Conservation (phyloP, 2,329 filamentous ascomycete species). For the Tolypocladium guangdongense region DNA sequence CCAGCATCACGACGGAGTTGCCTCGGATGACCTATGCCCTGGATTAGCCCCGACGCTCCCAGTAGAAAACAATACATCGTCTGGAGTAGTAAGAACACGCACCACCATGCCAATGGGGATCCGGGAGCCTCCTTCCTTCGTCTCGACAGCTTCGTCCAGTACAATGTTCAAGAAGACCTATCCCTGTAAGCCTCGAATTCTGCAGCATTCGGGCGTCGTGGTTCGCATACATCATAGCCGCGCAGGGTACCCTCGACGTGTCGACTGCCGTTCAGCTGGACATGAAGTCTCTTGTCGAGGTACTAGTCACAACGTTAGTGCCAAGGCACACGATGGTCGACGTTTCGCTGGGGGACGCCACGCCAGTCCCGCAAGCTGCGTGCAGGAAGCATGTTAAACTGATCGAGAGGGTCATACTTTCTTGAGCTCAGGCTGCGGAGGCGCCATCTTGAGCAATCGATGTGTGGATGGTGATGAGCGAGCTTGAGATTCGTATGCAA, state of each 20-base stretch:
- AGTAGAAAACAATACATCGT: neutral
- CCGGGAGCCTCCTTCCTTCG: constrained; percentile 87
- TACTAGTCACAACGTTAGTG: constrained; percentile 50
- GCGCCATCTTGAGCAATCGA: constrained; percentile 64
- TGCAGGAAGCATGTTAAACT: neutral
- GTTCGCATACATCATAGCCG: constrained; percentile 75
- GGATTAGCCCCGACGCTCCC: neutral
- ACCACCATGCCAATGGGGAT: constrained; percentile 86
- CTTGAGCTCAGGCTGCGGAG: constrained; percentile 97
- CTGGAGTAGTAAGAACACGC: constrained; percentile 25
- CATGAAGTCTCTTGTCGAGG: constrained; percentile 96
- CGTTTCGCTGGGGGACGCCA: neutral
- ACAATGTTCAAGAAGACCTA: constrained; percentile 98
- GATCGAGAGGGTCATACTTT: constrained; percentile 49
- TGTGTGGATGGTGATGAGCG: constrained; percentile 1
- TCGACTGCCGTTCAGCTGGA: constrained; percentile 93
- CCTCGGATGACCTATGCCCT: constrained; percentile 73
- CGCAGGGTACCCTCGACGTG: constrained; percentile 92
- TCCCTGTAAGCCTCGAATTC: neutral
- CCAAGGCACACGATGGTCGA: too few relatives aligned
- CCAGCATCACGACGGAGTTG: constrained; percentile 97
- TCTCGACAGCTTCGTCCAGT: constrained; percentile 90
- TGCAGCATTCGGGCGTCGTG: neutral
- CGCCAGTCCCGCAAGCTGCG: neutral
- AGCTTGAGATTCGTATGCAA: neutral